Conservation (phyloP, 1,139 yeast genomes). For the Geotrichum restrictum region DNA sequence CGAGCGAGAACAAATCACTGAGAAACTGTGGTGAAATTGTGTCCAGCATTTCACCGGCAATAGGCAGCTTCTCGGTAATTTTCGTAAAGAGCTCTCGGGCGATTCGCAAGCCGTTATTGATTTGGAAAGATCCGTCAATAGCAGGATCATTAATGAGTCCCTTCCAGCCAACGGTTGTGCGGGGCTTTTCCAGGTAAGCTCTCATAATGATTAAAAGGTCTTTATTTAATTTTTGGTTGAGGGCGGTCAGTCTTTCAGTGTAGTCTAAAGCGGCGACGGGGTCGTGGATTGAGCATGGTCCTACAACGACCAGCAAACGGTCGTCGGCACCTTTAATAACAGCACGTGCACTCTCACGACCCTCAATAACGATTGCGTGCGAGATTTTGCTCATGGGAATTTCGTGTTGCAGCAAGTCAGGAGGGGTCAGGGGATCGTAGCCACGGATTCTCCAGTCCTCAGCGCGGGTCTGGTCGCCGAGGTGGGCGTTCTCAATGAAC, state of each 20-base stretch:
- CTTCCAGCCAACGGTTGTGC: constrained; percentile 99
- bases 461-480: constrained; percentile 48
- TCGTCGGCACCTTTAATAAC: constrained; percentile 73
- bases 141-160: constrained; percentile 97
- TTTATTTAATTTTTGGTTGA: constrained; percentile 63
- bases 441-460: constrained; percentile 88
- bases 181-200: constrained; percentile 95
- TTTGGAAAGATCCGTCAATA: constrained; percentile 85
- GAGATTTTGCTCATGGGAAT: constrained; percentile 62
- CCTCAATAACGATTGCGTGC: constrained; percentile 64
- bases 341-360: constrained; percentile 70
- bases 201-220: constrained; percentile 87
- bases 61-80: constrained; percentile 75
- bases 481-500: constrained; percentile 23
- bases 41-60: constrained; percentile 96
- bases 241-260: constrained; percentile 62
- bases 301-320: constrained; percentile 76
- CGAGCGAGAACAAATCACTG: constrained; percentile 85
- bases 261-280: constrained; percentile 84
- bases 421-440: constrained; percentile 87
- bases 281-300: constrained; percentile 97
- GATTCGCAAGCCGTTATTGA: constrained; percentile 87
- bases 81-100: constrained; percentile 83
- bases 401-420: constrained; percentile 77
- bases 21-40: constrained; percentile 97